Evolutionary conservation across 73 alveolate genomes (phyloP).

Genomic region (Tetrahymena elliotti): DNA sequence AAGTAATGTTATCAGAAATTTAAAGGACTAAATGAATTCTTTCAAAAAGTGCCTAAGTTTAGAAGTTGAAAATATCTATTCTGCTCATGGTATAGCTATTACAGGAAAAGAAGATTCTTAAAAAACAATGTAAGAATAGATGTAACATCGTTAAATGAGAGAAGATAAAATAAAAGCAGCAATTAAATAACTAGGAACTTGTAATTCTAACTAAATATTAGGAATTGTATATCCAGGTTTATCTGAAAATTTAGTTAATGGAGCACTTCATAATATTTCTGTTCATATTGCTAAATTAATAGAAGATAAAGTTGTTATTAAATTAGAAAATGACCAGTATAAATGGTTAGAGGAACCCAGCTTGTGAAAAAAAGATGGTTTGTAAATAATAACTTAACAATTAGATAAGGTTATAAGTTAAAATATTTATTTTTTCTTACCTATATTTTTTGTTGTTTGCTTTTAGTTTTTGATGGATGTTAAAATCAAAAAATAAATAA

Average conservation of each 20-base stretch:
- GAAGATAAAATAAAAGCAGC: neutral
- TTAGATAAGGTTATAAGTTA: too few relatives aligned
- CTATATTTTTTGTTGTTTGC: too few relatives aligned
- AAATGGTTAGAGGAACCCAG: neutral
- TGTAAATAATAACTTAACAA: too few relatives aligned
- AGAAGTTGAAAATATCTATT: neutral
- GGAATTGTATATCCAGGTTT: neutral
- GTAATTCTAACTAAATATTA: neutral
- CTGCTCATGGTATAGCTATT: neutral
- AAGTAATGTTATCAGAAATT: constrained; percentile 8
- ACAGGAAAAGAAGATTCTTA: neutral
- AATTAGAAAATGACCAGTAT: neutral
- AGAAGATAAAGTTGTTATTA: neutral
- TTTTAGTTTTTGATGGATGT: too few relatives aligned
- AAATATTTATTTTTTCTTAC: too few relatives aligned
- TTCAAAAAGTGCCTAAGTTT: neutral
- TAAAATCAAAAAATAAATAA: too few relatives aligned
- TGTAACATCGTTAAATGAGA: neutral
- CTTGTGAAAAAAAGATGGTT: neutral
- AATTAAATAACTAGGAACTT: neutral
- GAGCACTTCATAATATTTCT: neutral
- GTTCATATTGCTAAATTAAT: neutral
- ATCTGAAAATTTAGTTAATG: neutral
- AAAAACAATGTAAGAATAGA: neutral
- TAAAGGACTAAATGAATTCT: neutral